Evolutionary conservation across 768 basidiomycete species (phyloP).

Genomic region (Tulasnella sp.): DNA sequence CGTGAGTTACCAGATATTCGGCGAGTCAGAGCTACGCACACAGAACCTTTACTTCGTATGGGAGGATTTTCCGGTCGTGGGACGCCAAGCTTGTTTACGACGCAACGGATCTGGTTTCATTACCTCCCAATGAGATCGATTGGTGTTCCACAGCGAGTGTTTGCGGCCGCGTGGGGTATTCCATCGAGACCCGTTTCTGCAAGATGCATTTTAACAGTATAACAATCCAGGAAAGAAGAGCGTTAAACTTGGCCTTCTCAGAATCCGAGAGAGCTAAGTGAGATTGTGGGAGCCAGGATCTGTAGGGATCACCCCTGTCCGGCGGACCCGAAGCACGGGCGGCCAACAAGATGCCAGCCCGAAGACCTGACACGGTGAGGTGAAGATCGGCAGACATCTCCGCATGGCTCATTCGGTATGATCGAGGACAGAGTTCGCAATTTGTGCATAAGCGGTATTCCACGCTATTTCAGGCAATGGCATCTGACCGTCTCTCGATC

Average conservation of each 20-base stretch:
- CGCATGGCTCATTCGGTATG: background rate
- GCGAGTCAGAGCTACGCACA: no score
- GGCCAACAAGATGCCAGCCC: background rate
- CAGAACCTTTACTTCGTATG: no score
- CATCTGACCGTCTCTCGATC: background rate
- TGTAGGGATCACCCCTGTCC: background rate
- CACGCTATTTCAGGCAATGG: background rate
- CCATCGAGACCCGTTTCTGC: no score
- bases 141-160: no score
- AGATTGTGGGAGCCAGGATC: background rate
- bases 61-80: no score
- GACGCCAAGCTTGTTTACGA: no score
- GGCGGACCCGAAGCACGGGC: background rate
- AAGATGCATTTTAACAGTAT: background rate
- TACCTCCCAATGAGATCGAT: no score
- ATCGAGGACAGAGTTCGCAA: background rate
- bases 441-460: background rate
- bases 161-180: no score
- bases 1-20: no score
- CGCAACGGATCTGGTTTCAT: no score
- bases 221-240: background rate
- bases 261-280: no score
- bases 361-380: background rate
- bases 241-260: background rate
- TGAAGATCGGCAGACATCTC: background rate